Conservation (phyloP, 1,284 basidiomycete genomes). For the Ganoderma lingzhi region DNA sequence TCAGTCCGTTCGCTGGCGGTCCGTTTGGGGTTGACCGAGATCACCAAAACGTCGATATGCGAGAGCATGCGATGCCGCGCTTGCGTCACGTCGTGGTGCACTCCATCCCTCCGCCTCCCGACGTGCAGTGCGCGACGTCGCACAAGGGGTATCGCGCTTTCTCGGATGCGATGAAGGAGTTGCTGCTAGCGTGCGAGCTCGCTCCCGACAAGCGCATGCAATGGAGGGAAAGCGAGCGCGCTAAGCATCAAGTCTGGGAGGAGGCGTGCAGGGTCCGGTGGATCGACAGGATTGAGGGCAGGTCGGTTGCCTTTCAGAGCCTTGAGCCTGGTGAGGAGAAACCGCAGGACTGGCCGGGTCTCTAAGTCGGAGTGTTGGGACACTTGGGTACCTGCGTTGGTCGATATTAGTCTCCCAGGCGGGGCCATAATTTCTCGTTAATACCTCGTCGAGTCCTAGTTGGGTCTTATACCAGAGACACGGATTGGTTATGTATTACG, state of each 20-base stretch:
- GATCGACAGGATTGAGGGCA: constrained; percentile 3
- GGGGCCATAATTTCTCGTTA: too few species aligned
- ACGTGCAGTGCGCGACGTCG: constrained; percentile 16
- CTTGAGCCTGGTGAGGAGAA: background rate
- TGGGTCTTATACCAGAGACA: too few species aligned
- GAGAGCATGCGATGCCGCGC: constrained; percentile 1
- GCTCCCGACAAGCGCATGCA: constrained; percentile 12
- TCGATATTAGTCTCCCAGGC: too few species aligned
- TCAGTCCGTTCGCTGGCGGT: background rate
- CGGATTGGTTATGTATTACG: too few species aligned
- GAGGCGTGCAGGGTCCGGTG: background rate
- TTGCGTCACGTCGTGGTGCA: constrained; percentile 24
- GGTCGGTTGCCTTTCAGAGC: background rate
- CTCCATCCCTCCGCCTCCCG: constrained; percentile 20
- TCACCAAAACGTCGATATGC: background rate
- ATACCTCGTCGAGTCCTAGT: too few species aligned
- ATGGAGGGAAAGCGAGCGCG: constrained; percentile 8
- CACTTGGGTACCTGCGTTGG: background rate
- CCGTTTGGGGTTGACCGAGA: background rate
- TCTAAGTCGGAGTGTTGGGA: background rate
- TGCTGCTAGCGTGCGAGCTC: constrained; percentile 22
- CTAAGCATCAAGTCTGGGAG: constrained; percentile 7
- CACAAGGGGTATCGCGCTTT: constrained; percentile 23
- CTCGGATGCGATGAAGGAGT: constrained; percentile 19
- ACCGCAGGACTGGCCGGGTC: background rate